Percentiles rank a stretch among this genome's conserved stretches.
Evolutionary conservation across 495 filamentous ascomycete genomes (phyloP).

Genomic region (Neurospora terricola): DNA sequence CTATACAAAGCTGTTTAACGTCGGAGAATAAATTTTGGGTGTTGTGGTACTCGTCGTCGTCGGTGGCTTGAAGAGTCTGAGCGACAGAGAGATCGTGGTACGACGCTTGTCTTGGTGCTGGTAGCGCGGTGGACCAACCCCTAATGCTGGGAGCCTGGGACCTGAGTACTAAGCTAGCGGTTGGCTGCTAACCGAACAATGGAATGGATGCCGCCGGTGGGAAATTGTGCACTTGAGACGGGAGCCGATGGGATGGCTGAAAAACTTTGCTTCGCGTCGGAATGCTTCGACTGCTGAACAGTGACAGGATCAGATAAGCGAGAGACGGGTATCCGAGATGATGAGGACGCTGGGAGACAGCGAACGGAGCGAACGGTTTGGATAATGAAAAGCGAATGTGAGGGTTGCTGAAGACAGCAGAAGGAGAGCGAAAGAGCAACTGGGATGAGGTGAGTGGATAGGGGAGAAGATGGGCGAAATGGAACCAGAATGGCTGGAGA

Average conservation of each 20-base stretch:
- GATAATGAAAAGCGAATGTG: conserved; percentile 3
- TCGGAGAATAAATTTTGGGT: conserved; percentile 9
- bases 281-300: background rate
- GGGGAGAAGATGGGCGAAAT: background rate
- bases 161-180: background rate
- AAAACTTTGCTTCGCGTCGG: conserved; percentile 5
- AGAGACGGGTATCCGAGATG: background rate
- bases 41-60: conserved; percentile 8
- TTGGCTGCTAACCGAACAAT: background rate
- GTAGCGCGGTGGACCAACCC: conserved; percentile 10
- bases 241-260: background rate
- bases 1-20: conserved; percentile 14
- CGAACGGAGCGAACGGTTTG: background rate
- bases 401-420: background rate
- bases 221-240: conserved; percentile 1
- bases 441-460: conserved; percentile 3
- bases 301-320: background rate
- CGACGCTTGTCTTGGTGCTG: conserved; percentile 10
- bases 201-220: conserved; percentile 15
- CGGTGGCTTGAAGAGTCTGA: conserved; percentile 5
- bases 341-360: background rate
- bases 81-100: conserved; percentile 9
- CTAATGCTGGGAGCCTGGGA: conserved; percentile 7
- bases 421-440: background rate
- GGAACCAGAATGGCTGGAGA: background rate